phyloP scores from a whole-genome alignment of 2,329 filamentous ascomycete genomes.

The Aspergillaceae sp. region DNA sequence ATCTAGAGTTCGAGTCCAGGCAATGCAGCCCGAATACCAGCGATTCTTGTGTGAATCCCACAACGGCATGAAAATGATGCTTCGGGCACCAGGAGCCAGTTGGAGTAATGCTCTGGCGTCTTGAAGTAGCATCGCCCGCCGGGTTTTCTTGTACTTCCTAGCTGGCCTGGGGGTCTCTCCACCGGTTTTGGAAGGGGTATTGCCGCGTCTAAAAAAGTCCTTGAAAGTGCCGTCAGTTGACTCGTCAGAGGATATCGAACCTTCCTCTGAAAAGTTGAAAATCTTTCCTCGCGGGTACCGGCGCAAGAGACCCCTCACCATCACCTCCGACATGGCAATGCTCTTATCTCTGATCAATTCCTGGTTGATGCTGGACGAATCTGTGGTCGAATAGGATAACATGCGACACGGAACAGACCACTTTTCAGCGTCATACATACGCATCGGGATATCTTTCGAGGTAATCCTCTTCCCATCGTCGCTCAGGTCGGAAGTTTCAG shows the following conservation, averaged over 20 bases:
- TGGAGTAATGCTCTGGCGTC: slow-evolving; percentile 15
- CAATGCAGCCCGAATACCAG: slow-evolving; percentile 23
- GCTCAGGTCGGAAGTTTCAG: background rate
- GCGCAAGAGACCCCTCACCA: slow-evolving; percentile 36
- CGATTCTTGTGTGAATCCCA: slow-evolving; percentile 25
- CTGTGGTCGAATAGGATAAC: slow-evolving; percentile 7
- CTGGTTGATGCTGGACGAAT: slow-evolving; percentile 19
- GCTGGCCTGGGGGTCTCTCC: background rate
- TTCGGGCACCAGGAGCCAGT: slow-evolving; percentile 17
- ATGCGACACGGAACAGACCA: slow-evolving; percentile 4
- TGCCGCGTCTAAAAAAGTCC: background rate
- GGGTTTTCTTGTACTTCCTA: slow-evolving; percentile 8
- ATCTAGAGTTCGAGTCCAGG: slow-evolving; percentile 20
- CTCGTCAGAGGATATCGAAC: slow-evolving; percentile 22
- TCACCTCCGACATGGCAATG: slow-evolving; percentile 28
- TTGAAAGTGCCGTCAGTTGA: slow-evolving; percentile 5
- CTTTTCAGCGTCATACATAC: background rate
- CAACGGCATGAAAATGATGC: slow-evolving; percentile 23
- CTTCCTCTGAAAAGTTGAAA: slow-evolving; percentile 38
- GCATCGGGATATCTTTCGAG: background rate
- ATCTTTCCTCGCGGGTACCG: slow-evolving; percentile 41
- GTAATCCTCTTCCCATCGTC: background rate
- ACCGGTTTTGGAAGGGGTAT: background rate
- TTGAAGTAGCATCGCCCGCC: slow-evolving; percentile 8
- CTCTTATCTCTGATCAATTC: slow-evolving; percentile 4